phyloP scores from a whole-genome alignment of 1,284 basidiomycete genomes.

The Ustilago curta region DNA sequence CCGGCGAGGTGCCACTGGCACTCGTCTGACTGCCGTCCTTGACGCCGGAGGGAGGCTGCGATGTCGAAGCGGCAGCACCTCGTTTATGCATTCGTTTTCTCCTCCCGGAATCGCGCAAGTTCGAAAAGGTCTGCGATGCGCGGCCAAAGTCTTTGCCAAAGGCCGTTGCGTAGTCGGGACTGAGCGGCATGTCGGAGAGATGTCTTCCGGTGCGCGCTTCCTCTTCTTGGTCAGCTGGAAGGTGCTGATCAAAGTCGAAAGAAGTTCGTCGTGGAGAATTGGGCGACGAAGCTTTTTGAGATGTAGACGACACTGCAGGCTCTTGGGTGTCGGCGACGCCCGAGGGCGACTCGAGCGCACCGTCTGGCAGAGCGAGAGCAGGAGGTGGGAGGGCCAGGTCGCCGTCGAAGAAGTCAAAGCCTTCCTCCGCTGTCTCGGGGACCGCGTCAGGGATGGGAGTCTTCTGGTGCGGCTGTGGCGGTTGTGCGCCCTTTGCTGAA shows the following conservation, averaged over 20 bases:
- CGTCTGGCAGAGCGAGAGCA: conserved; percentile 53
- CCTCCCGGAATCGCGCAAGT: background rate
- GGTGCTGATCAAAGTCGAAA: conserved; percentile 24
- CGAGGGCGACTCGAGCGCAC: background rate
- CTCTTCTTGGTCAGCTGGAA: conserved; percentile 50
- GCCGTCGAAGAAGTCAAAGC: conserved; percentile 49
- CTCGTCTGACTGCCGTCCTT: conserved; percentile 8
- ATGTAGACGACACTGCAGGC: background rate
- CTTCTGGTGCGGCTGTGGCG: conserved; percentile 6
- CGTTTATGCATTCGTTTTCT: background rate
- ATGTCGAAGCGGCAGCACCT: background rate
- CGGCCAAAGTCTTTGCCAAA: conserved; percentile 52
- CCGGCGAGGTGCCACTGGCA: conserved; percentile 6
- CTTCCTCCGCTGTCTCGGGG: conserved; percentile 23
- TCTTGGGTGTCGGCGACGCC: background rate
- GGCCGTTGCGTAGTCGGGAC: conserved; percentile 48
- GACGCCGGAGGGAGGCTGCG: background rate
- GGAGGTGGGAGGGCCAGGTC: conserved; percentile 64
- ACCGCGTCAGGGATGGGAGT: conserved; percentile 16
- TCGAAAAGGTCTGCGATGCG: conserved; percentile 15
- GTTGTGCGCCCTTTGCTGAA: conserved; percentile 6
- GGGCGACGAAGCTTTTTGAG: conserved; percentile 8
- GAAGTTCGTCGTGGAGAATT: conserved; percentile 1
- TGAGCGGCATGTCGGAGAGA: conserved; percentile 66
- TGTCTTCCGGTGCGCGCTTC: conserved; percentile 60